phyloP scores from a whole-genome alignment of 495 filamentous ascomycete genomes.

The Clavariopsis aquatica region DNA sequence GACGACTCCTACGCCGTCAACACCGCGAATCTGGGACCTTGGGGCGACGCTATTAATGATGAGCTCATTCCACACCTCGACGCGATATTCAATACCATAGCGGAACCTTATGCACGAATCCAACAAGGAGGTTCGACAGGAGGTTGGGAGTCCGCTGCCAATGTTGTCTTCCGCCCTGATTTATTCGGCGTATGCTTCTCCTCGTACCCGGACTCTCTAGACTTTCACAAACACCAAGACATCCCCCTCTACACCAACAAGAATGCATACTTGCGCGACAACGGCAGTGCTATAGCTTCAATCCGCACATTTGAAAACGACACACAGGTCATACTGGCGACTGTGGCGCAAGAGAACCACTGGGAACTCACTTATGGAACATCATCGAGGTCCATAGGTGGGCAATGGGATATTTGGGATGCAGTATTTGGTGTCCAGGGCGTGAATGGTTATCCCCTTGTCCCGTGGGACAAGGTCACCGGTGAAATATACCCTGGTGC shows the following conservation, averaged over 20 bases:
- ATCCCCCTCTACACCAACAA: conserved; percentile 26
- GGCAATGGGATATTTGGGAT: conserved; percentile 38
- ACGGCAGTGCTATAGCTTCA: conserved; percentile 14
- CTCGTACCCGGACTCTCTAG: conserved; percentile 34
- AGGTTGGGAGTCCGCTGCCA: conserved; percentile 34
- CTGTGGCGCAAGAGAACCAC: conserved; percentile 32
- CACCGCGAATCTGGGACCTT: conserved; percentile 38
- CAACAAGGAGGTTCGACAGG: conserved; percentile 37
- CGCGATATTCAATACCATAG: conserved; percentile 32
- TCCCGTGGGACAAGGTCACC: conserved; percentile 38
- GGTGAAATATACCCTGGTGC: conserved; percentile 35
- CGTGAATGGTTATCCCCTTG: conserved; percentile 34
- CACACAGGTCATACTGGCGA: conserved; percentile 19
- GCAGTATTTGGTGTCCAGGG: conserved; percentile 37
- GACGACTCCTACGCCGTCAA: conserved; percentile 40
- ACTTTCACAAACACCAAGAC: conserved; percentile 37
- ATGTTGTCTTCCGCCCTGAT: conserved; percentile 28
- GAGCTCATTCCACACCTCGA: conserved; percentile 36
- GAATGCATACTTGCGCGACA: conserved; percentile 27
- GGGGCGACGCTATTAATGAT: conserved; percentile 37
- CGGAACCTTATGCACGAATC: conserved; percentile 33
- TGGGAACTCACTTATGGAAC: conserved; percentile 35
- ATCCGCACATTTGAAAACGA: conserved; percentile 22
- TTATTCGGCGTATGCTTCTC: conserved; percentile 32
- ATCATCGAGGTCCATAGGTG: conserved; percentile 17